These are phyloP conservation scores for Cardamine occulta DNA, from an alignment of 345 rosid genomes.

Conservation along the genomic window DNA sequence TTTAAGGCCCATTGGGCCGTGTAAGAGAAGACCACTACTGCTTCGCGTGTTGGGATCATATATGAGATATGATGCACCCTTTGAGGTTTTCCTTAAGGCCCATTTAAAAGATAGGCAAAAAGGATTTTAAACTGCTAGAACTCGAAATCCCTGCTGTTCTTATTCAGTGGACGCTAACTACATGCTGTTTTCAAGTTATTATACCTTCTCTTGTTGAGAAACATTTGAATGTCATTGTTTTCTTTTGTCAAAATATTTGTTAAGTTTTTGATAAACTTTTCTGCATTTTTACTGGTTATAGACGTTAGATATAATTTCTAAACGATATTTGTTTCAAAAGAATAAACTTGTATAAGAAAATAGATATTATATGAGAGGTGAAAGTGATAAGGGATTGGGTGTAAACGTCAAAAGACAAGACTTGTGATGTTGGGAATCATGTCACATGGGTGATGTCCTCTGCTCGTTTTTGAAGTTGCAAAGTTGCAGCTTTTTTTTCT, in stretches of 20 bases:
- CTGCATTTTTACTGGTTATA: not conserved
- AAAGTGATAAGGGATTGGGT: conserved; percentile 23
- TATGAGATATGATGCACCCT: not conserved
- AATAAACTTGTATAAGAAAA: not conserved
- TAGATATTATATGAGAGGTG: conserved; percentile 16
- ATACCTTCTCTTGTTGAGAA: not conserved
- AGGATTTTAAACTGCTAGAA: not conserved
- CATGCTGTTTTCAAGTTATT: conserved; percentile 18
- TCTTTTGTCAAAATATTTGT: not conserved
- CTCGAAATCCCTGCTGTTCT: not conserved
- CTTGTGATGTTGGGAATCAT: conserved; percentile 44
- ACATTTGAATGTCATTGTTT: not conserved
- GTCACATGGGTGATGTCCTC: conserved; percentile 45
- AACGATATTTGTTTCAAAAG: not conserved
- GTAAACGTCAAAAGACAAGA: conserved; percentile 38
- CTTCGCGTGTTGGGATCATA: not conserved
- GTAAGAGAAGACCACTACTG: not conserved
- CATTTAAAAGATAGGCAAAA: conserved; percentile 2
- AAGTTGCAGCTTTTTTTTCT: conserved; percentile 38
- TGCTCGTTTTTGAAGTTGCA: conserved; percentile 38
- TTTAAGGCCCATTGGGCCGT: not conserved
- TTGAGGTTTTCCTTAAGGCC: not conserved
- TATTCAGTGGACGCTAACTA: not conserved
- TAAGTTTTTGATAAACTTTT: not conserved
- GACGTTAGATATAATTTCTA: not conserved